A percentile compares a stretch with the other conserved stretches of the same genome.
These are phyloP conservation scores for Starmerella potacharoeniae DNA, from an alignment of 805 yeast genomes.

Conservation along the genomic window DNA sequence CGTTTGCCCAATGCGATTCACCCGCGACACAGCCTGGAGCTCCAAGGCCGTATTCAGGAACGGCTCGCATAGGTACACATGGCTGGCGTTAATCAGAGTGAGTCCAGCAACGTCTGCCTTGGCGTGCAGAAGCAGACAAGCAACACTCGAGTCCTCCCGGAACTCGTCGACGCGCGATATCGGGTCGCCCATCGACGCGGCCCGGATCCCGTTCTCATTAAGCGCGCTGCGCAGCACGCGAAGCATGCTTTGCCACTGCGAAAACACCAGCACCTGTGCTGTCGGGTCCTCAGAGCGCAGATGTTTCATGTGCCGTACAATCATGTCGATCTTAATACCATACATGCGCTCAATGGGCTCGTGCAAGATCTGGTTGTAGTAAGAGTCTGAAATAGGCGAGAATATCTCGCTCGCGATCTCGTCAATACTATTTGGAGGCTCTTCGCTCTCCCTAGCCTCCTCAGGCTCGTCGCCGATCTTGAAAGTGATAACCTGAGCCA, in stretches of 20 bases:
- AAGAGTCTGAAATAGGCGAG: conserved; percentile 20
- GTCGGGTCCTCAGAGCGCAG: conserved; percentile 44
- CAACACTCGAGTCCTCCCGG: conserved; percentile 47
- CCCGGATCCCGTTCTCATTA: conserved; percentile 43
- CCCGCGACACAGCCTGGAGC: conserved; percentile 80
- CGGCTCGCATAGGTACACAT: conserved; percentile 87
- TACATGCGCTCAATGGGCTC: conserved; percentile 40
- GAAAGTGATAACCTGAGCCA: not conserved
- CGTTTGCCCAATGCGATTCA: conserved; percentile 85
- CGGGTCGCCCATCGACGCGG: conserved; percentile 41
- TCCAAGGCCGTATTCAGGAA: conserved; percentile 78
- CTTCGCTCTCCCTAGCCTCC: not conserved
- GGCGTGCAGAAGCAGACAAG: conserved; percentile 79
- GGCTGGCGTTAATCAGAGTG: conserved; percentile 83
- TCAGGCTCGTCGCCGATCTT: not conserved
- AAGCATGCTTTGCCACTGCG: conserved; percentile 78
- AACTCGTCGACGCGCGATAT: conserved; percentile 10
- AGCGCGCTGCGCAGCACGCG: conserved; percentile 57
- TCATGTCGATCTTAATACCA: conserved; percentile 81
- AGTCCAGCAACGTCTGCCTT: conserved; percentile 71
- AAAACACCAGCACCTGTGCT: conserved; percentile 75
- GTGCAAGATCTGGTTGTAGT: conserved; percentile 31
- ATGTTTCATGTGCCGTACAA: conserved; percentile 60
- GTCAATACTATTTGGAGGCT: not conserved
- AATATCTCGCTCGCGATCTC: conserved; percentile 20